Percentiles rank a stretch among this genome's conserved stretches.
Evolutionary conservation across 2,329 filamentous ascomycete species (phyloP).

Genomic region (Xylogone sp.): DNA sequence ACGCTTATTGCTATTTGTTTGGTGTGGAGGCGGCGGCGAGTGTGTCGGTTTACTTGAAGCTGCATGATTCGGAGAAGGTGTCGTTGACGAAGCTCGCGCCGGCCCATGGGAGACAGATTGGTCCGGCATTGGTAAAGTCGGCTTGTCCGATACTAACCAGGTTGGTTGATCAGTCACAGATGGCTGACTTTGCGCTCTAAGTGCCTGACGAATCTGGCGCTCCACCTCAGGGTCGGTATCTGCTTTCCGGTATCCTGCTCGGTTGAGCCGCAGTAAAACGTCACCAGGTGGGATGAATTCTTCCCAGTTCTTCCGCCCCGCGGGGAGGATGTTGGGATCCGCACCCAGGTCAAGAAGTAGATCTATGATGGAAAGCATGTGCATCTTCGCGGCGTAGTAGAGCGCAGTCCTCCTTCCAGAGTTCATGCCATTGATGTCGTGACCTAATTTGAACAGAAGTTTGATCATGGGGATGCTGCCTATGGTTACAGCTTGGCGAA

Average conservation of each 20-base stretch:
- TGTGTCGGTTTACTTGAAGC: too few species aligned
- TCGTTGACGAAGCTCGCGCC: too few species aligned
- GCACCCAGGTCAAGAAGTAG: slow-evolving; percentile 22
- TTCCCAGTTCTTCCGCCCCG: slow-evolving; percentile 21
- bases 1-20: too few species aligned
- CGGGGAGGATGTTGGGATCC: slow-evolving; percentile 23
- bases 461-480: slow-evolving; percentile 18
- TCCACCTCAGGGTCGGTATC: not conserved
- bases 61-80: too few species aligned
- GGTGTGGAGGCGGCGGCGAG: too few species aligned
- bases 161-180: too few species aligned
- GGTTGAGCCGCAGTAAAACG: slow-evolving; percentile 11
- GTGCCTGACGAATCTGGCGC: not conserved
- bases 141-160: too few species aligned
- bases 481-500: slow-evolving; percentile 20
- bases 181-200: not conserved
- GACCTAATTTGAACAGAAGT: slow-evolving; percentile 17
- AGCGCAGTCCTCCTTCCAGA: slow-evolving; percentile 26
- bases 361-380: slow-evolving; percentile 18
- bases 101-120: too few species aligned
- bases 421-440: slow-evolving; percentile 20
- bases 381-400: slow-evolving; percentile 22
- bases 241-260: not conserved
- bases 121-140: too few species aligned
- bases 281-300: slow-evolving; percentile 19